Conservation (phyloP, 805 yeast species). For the Saturnispora sanitii region DNA sequence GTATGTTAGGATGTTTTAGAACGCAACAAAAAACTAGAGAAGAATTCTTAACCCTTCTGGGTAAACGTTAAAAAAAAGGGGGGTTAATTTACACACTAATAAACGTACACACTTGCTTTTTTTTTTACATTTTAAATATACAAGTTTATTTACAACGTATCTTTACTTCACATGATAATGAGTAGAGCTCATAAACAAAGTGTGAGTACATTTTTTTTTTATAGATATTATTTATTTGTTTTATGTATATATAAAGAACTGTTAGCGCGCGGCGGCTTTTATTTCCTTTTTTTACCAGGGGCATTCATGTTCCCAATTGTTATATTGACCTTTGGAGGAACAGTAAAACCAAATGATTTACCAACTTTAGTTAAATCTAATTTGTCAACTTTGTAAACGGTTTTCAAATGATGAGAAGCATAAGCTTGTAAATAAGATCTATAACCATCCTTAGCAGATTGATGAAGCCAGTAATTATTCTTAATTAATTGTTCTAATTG, state of each 20-base stretch:
- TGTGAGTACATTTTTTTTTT: not conserved
- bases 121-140: not conserved
- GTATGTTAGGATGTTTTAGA: constrained; percentile 95
- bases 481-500: constrained; percentile 86
- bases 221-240: not conserved
- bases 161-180: too few species aligned
- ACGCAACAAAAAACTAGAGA: constrained; percentile 92
- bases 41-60: constrained; percentile 78
- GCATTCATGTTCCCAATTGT: constrained; percentile 57
- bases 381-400: constrained; percentile 93
- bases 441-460: constrained; percentile 95
- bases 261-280: not conserved
- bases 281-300: constrained; percentile 3
- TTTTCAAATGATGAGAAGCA: constrained; percentile 90
- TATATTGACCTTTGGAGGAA: constrained; percentile 95
- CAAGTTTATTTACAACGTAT: too few species aligned
- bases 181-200: too few species aligned
- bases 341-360: constrained; percentile 85
- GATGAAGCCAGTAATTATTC: constrained; percentile 89
- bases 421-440: constrained; percentile 95
- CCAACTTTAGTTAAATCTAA: constrained; percentile 92
- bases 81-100: too few species aligned
- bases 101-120: too few species aligned
- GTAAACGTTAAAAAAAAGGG: constrained; percentile 48
- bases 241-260: not conserved